Base-by-base conservation (phyloP, 2,329 filamentous ascomycete species). In the Stylonectria norvegica region DNA sequence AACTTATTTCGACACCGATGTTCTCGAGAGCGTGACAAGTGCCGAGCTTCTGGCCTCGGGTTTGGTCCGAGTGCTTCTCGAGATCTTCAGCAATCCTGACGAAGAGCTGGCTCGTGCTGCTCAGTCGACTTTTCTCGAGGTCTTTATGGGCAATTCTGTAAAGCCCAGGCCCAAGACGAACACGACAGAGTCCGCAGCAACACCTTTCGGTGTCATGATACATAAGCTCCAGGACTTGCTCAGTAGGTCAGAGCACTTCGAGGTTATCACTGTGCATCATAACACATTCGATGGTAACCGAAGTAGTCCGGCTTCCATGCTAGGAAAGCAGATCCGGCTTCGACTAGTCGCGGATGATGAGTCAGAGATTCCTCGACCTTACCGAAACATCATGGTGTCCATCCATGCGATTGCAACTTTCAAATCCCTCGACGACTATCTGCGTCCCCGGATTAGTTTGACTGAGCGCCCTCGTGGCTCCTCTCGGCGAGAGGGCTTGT, bases 351-450 rank as follows among this genome's bases (percentile, higher is more conserved):
- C 93, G 2, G 90, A 95, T 52, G 90, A 94, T 2, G 85, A 90
- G 33, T 91, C 89, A 1, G 87, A 93, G 34, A 93, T 98, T 44
- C 93, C 93, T 14, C 78, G 83, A 23, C 75, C 85, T 0, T 97
- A 95, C 60, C 80, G 87, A 16, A 95, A 91, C 52, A 94, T 98
- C 48, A 96, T 96, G 85, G 93, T 98, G 1, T 95, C 89, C 0
- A 98, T 98, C 42, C 93, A 98, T 62, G 93, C 93, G 12, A 97
- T 98, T 57, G 91, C 93, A 3, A 97, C 90, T 0, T 97, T 98
- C 71, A 97, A 96, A 63, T 87, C 91, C 1, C 70, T 98, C 17
- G 93, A 97, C 59, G 93, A 98, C 61, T 98, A 97, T 62, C 74
- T 98, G 30, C 83, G 93, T 25, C 93, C 93, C 6, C 80, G 91